Evolutionary conservation across 202 grass and related monocot genomes (phyloP).

Genomic region (Zizania palustris): DNA sequence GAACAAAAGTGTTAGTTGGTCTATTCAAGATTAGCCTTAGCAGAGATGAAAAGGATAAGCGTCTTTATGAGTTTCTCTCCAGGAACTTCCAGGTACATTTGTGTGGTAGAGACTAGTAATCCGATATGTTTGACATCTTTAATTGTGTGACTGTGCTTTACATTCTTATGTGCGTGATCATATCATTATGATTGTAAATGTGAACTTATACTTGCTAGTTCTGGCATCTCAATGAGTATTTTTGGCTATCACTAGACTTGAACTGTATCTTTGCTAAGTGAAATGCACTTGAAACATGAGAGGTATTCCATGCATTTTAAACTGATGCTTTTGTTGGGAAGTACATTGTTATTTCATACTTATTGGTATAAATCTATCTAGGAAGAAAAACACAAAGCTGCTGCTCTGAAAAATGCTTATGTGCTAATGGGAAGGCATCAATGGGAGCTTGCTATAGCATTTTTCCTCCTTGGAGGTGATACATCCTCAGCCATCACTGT

Average conservation of each 20-base stretch:
- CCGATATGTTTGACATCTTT: not conserved
- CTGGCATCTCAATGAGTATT: slow-evolving; percentile 28
- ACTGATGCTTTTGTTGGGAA: slow-evolving; percentile 18
- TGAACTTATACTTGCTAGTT: slow-evolving; percentile 34
- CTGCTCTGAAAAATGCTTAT: slow-evolving; percentile 98
- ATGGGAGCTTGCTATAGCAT: slow-evolving; percentile 89
- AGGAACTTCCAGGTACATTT: slow-evolving; percentile 87
- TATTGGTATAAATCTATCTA: slow-evolving; percentile 55
- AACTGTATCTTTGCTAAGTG: slow-evolving; percentile 24
- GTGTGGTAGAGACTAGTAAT: slow-evolving; percentile 25
- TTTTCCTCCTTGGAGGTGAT: slow-evolving; percentile 92
- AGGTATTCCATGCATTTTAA: slow-evolving; percentile 39
- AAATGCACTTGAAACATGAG: slow-evolving; percentile 31
- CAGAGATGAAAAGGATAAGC: slow-evolving; percentile 90
- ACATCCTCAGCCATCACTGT: slow-evolving; percentile 77
- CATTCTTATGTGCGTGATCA: slow-evolving; percentile 14
- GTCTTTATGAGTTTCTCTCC: slow-evolving; percentile 73
- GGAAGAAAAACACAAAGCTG: slow-evolving; percentile 95
- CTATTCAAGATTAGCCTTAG: slow-evolving; percentile 95
- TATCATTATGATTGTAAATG: slow-evolving; percentile 15
- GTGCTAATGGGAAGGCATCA: slow-evolving; percentile 97
- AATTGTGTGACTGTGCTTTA: slow-evolving; percentile 1
- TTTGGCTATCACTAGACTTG: slow-evolving; percentile 30
- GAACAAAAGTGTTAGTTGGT: slow-evolving; percentile 84
- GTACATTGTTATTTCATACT: slow-evolving; percentile 36